Base-by-base conservation (phyloP, 2,329 filamentous ascomycete species). In the Penicillium sp. region DNA sequence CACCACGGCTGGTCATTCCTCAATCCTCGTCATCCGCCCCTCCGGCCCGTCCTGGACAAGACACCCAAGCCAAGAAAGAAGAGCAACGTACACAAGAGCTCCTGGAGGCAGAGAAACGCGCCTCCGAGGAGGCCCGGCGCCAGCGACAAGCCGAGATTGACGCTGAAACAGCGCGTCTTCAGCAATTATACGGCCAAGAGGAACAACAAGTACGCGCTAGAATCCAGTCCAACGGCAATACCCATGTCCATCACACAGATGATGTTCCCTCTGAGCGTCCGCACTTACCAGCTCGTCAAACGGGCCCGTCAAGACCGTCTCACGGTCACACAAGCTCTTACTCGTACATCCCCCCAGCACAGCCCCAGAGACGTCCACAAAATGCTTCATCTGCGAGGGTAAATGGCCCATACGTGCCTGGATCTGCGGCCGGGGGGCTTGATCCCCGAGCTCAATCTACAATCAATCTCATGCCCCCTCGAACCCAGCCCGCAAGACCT, bases 91-190 rank as follows among this genome's bases (percentile, higher is more conserved):
- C 78, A 0, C 74, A 74, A 47, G 74, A 76, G 39, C 69, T 79
- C 46, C 66, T 79, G 6, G 73, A 75, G 35, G 71, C 72, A 24
- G 80, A 59, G 39, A 47, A 53, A 46, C 49, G 49, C 11, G 38
- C 48, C 9, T 46, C 83, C 59, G 73, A 79, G 39, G 76, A 76
- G 43, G 76, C 78, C 44, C 65, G 63, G 9, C 74, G 72, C 47
- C 74, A 46, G 28, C 60, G 58, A 4, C 52, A 82, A 52, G 74
- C 72, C 1, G 78, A 79, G 46, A 76, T 88, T 9, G 83, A 95
- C 33, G 81, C 82, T 38, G 90, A 96, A 68, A 95, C 89, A 0
- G 84, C 84, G 56, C 78, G 89, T 0, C 71, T 96, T 6, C 73
- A 77, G 48, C 75, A 72, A 54, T 60, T 80, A 41, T 84, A 82